These are phyloP conservation scores for Skeletonema menzelii DNA, from an alignment of 108 stramenopile species.

Conservation along the genomic window DNA sequence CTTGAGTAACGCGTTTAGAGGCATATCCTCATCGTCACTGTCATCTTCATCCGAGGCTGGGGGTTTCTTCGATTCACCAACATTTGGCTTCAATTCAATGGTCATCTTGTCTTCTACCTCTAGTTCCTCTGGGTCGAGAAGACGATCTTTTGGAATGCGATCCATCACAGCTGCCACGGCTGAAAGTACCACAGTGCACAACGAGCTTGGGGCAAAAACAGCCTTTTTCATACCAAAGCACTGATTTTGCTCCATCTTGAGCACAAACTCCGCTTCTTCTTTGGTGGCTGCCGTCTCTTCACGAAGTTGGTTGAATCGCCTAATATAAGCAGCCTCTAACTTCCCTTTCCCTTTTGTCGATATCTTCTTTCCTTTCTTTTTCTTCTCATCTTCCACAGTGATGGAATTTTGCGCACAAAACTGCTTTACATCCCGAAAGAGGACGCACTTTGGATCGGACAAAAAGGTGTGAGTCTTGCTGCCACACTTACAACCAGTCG, in stretches of 20 bases:
- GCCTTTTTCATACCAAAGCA: constrained; percentile 52
- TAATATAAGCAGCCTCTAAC: constrained; percentile 68
- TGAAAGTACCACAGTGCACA: constrained; percentile 71
- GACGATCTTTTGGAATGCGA: constrained; percentile 40
- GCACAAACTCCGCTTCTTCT: constrained; percentile 70
- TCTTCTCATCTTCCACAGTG: neutral
- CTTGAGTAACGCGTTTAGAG: constrained; percentile 30
- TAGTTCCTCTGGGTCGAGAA: neutral
- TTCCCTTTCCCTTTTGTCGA: constrained; percentile 46
- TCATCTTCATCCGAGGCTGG: constrained; percentile 24
- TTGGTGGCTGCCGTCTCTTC: constrained; percentile 42
- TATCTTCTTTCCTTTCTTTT: neutral
- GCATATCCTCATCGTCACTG: constrained; percentile 55
- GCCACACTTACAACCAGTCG: constrained; percentile 70
- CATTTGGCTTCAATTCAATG: neutral
- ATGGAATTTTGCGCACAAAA: constrained; percentile 34
- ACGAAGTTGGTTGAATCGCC: constrained; percentile 56
- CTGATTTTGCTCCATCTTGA: constrained; percentile 79
- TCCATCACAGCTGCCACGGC: constrained; percentile 46
- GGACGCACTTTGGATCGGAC: constrained; percentile 61
- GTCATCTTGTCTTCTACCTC: neutral
- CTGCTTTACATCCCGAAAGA: constrained; percentile 59
- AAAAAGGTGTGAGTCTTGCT: constrained; percentile 64
- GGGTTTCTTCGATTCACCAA: neutral
- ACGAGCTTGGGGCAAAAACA: constrained; percentile 61